Evolutionary conservation across 225 moss, liverwort and hornwort genomes (phyloP).

Genomic region (Lunularia cruciata): DNA sequence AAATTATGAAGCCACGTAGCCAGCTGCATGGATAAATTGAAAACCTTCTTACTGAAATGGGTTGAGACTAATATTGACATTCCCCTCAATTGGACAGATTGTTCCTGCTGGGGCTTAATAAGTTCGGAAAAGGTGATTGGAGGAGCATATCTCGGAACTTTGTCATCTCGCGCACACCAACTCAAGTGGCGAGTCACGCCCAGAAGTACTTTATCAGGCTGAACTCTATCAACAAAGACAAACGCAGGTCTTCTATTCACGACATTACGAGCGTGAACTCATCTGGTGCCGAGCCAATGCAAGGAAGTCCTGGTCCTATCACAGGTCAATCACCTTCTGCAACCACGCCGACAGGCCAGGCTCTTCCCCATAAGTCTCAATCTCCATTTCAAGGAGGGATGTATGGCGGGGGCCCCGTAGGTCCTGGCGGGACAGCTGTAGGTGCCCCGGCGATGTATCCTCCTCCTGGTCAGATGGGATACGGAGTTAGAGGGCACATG

Average conservation of each 20-base stretch:
- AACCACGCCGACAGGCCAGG: conserved; percentile 62
- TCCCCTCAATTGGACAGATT: no score
- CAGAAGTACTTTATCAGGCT: conserved; percentile 93
- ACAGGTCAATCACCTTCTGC: conserved; percentile 77
- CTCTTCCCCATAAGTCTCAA: conserved; percentile 64
- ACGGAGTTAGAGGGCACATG: conserved; percentile 69
- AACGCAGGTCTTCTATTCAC: conserved; percentile 94
- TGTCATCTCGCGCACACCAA: conserved; percentile 87
- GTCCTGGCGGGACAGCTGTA: conserved; percentile 56
- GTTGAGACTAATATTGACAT: no score
- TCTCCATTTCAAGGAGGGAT: conserved; percentile 44
- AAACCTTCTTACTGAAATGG: no score
- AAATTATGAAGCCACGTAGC: no score
- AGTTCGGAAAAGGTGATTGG: conserved; percentile 98
- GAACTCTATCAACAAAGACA: conserved; percentile 91
- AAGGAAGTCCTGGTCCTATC: conserved; percentile 77
- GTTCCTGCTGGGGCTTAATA: conserved; percentile 79
- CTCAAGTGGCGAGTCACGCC: conserved; percentile 96
- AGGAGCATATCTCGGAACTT: conserved; percentile 91
- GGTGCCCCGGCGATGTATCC: conserved; percentile 68
- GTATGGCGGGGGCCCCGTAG: conserved; percentile 51
- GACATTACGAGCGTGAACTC: conserved; percentile 89
- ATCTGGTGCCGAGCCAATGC: conserved; percentile 63
- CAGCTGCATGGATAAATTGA: no score
- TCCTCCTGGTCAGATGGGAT: conserved; percentile 64